Percentiles rank a stretch among this genome's conserved stretches.
These are phyloP conservation scores for Fagopyrum tataricum DNA, from an alignment of 148 eudicot genomes.

Conservation along the genomic window DNA sequence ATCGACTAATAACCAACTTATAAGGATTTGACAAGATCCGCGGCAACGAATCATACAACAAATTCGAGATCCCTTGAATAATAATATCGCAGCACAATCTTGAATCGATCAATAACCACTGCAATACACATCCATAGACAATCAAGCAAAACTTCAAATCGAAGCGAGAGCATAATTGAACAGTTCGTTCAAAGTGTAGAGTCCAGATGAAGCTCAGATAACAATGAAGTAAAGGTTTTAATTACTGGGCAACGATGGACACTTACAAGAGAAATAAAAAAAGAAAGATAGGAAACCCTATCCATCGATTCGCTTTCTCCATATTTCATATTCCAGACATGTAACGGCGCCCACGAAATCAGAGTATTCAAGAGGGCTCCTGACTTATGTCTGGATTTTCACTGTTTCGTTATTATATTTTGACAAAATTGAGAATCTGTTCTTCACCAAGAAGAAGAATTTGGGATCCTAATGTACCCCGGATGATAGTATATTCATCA, in stretches of 20 bases:
- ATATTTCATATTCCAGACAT: constrained; percentile 29
- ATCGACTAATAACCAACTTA: too few relatives aligned
- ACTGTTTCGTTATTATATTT: too few relatives aligned
- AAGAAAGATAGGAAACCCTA: constrained; percentile 23
- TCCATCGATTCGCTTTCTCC: constrained; percentile 18
- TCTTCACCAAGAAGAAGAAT: not conserved
- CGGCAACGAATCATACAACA: too few relatives aligned
- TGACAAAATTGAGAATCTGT: too few relatives aligned
- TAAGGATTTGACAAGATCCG: too few relatives aligned
- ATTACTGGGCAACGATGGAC: constrained; percentile 34
- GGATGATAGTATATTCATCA: constrained; percentile 15
- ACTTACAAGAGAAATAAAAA: constrained; percentile 25
- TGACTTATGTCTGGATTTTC: constrained; percentile 27
- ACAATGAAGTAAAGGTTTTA: not conserved
- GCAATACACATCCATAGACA: too few relatives aligned
- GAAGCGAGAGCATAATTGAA: too few relatives aligned
- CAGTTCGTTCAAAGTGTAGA: constrained; percentile 13
- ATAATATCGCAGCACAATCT: too few relatives aligned
- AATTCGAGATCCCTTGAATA: too few relatives aligned
- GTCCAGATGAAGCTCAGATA: constrained; percentile 35
- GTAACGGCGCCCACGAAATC: constrained; percentile 23
- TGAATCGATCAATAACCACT: too few relatives aligned
- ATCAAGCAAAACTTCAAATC: too few relatives aligned
- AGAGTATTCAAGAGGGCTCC: constrained; percentile 13
- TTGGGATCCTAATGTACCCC: constrained; percentile 21